phyloP scores from a whole-genome alignment of 768 basidiomycete species.

The Collybia nuda region DNA sequence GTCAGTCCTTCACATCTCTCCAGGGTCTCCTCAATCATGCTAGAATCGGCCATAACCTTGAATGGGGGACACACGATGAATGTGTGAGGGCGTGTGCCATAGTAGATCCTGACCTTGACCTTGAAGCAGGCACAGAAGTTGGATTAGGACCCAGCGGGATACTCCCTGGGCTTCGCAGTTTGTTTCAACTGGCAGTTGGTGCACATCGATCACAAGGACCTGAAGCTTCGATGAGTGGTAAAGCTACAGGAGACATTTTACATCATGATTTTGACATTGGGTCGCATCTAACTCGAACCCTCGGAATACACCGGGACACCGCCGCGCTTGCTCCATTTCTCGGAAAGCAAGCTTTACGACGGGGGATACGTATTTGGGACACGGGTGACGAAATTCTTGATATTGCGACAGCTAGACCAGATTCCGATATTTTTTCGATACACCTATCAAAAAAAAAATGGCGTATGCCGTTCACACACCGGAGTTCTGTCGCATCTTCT shows the following conservation, averaged over 20 bases:
- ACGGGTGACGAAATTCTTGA: constrained; percentile 34
- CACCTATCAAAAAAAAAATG: constrained; percentile 20
- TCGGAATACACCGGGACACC: constrained; percentile 50
- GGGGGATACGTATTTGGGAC: constrained; percentile 42
- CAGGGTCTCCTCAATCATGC: constrained; percentile 58
- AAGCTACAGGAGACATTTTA: background rate
- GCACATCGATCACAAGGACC: constrained; percentile 6
- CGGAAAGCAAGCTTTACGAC: constrained; percentile 39
- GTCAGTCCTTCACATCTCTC: constrained; percentile 45
- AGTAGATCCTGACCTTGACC: constrained; percentile 36
- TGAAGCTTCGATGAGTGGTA: background rate
- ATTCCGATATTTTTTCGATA: background rate
- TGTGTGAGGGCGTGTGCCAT: constrained; percentile 52
- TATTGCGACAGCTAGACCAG: constrained; percentile 23
- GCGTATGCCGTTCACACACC: constrained; percentile 37
- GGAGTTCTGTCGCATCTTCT: constrained; percentile 13
- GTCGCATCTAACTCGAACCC: constrained; percentile 34
- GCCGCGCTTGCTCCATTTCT: constrained; percentile 50
- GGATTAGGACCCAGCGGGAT: constrained; percentile 39
- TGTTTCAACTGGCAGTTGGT: constrained; percentile 51
- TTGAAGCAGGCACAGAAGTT: constrained; percentile 42
- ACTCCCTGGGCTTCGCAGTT: constrained; percentile 44
- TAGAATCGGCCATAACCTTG: constrained; percentile 45
- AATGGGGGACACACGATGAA: constrained; percentile 57
- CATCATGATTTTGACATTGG: constrained; percentile 4